Evolutionary conservation across 2,329 filamentous ascomycete species (phyloP).

Genomic region (Claviceps sp.): DNA sequence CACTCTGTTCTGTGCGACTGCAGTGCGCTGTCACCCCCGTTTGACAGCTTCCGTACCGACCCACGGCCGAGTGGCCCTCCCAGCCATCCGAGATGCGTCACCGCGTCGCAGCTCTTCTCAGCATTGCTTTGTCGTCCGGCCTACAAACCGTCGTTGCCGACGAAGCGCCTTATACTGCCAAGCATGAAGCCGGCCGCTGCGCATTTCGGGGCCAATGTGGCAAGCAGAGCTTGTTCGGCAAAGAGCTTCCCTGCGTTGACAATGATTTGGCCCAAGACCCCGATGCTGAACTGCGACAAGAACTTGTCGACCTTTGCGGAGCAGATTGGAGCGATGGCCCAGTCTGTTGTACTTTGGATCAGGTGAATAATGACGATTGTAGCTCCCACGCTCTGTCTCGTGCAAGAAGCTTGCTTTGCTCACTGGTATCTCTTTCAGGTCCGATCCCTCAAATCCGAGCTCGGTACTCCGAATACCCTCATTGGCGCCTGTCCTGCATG

Average conservation of each 20-base stretch:
- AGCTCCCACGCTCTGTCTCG: constrained; percentile 5
- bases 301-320: constrained; percentile 77
- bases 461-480: constrained; percentile 76
- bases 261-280: constrained; percentile 72
- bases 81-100: constrained; percentile 17
- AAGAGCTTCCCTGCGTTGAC: constrained; percentile 82
- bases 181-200: constrained; percentile 78
- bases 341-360: constrained; percentile 72
- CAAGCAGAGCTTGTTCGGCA: constrained; percentile 78
- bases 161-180: constrained; percentile 32
- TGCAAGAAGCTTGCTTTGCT: neutral
- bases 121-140: constrained; percentile 13
- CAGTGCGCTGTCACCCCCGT: neutral
- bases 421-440: constrained; percentile 35
- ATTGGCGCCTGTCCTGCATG: constrained; percentile 92
- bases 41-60: neutral
- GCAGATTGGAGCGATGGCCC: constrained; percentile 71
- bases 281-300: constrained; percentile 54
- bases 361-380: constrained; percentile 35
- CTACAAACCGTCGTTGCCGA: constrained; percentile 13
- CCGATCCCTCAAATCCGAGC: constrained; percentile 64
- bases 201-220: constrained; percentile 87
- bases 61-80: constrained; percentile 5
- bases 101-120: constrained; percentile 17
- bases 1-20: too few species aligned